phyloP scores from a whole-genome alignment of 768 basidiomycete genomes.

The Rhodotorula kratochvilovae region DNA sequence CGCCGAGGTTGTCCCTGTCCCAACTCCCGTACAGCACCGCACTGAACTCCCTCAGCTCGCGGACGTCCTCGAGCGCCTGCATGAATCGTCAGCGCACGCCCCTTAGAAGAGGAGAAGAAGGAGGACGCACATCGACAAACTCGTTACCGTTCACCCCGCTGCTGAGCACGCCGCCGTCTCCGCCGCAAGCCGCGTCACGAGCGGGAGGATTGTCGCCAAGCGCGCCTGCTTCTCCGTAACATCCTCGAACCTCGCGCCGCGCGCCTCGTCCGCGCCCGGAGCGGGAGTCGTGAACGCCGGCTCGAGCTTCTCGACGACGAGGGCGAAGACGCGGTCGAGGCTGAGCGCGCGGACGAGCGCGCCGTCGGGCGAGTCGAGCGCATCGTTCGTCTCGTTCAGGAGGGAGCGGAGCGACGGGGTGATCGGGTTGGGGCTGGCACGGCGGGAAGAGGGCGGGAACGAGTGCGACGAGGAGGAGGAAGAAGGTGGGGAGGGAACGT shows the following conservation, averaged over 20 bases:
- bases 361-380: slow-evolving; percentile 67
- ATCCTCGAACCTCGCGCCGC: slow-evolving; percentile 33
- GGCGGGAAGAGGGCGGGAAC: not conserved
- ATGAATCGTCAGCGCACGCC: not conserved
- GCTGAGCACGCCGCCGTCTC: not conserved
- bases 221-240: slow-evolving; percentile 53
- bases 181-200: slow-evolving; percentile 63
- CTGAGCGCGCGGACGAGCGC: slow-evolving; percentile 64
- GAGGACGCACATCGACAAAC: slow-evolving; percentile 60
- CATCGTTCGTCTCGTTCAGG: slow-evolving; percentile 62
- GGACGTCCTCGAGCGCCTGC: slow-evolving; percentile 60
- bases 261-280: slow-evolving; percentile 34
- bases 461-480: slow-evolving; percentile 53
- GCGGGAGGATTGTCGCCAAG: slow-evolving; percentile 74
- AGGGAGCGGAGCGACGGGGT: slow-evolving; percentile 59
- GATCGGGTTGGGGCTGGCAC: slow-evolving; percentile 38
- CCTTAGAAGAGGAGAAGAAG: not conserved
- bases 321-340: slow-evolving; percentile 64
- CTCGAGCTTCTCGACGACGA: slow-evolving; percentile 62
- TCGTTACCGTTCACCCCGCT: slow-evolving; percentile 53
- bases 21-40: slow-evolving; percentile 70
- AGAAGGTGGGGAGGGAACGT: slow-evolving; percentile 53
- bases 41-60: slow-evolving; percentile 64
- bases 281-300: slow-evolving; percentile 43
- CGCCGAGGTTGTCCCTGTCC: slow-evolving; percentile 48